Base-by-base conservation (phyloP, 441 rosid genomes). In the Croton laevigatus region DNA sequence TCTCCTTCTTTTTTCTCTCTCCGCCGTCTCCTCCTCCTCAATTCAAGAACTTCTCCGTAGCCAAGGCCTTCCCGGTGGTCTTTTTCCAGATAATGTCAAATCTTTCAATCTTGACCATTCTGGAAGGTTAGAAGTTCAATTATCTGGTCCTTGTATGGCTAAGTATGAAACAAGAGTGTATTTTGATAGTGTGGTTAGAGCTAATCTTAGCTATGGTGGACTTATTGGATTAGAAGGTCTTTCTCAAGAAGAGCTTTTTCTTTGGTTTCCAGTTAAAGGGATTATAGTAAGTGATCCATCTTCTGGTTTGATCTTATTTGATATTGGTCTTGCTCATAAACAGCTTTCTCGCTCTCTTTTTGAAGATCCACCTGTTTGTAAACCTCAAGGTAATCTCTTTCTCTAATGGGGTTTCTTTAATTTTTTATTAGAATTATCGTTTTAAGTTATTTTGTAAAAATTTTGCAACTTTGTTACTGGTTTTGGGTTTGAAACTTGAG, bases 361-460 rank as follows among this genome's bases (percentile, higher is more conserved):
- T 74, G 98, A 93, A 89, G 88, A 85, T 60, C 98, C 98, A 73
- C 97, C 97, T 53, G 83, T 81, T 72, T 93, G 98, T 76, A 86
- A 82, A 70, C 86, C 85, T 36, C 88, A 77, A 78, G 92, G 91
- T 80, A 72, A 6, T 22, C 44, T 55, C 42, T 13, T 6, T 32
- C 10, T 37, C 58, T 20, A 40, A 19, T 46, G 42, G 58, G 17
- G 46, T 22, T 38, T 5, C 23, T 40, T 49, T 6, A 3, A 16
- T 6, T 59, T 19, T 16, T 49, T 49, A 7, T 19, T 8, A 2
- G 38, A 52, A 6, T 40, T 40, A 40, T 6, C 2, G 8, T 4
- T 40, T 40, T 40, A 6, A 40, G 7, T 40, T 38, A 4, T 40
- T 6, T 40, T 40, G 5, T 40, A 1, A 27, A 27, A 27, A 27